These are phyloP conservation scores for Zasmidium angulare DNA, from an alignment of 2,329 filamentous ascomycete species.

Conservation along the genomic window DNA sequence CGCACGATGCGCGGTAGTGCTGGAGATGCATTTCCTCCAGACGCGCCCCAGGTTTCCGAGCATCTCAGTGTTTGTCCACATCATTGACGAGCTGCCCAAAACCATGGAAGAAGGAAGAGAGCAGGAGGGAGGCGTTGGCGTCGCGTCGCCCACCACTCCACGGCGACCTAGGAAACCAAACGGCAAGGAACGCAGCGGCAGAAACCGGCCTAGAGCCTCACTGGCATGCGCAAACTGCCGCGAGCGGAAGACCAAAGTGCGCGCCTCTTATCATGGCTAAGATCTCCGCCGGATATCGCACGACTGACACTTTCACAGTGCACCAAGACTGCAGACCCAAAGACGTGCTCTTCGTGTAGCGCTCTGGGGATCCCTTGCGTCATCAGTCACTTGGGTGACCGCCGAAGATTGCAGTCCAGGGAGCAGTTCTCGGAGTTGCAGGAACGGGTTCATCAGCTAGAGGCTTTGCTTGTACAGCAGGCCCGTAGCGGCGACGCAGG, in stretches of 20 bases:
- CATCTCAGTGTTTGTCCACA: too few relatives aligned
- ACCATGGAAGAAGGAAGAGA: too few relatives aligned
- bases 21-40: too few relatives aligned
- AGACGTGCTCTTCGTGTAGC: background rate
- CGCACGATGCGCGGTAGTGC: too few relatives aligned
- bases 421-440: background rate
- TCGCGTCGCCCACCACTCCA: background rate
- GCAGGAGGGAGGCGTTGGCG: too few relatives aligned
- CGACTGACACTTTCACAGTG: background rate
- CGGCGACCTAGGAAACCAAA: background rate
- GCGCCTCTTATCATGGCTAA: background rate
- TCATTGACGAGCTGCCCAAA: too few relatives aligned
- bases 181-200: background rate
- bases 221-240: background rate
- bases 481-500: background rate
- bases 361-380: background rate
- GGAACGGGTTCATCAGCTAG: background rate
- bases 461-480: background rate
- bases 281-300: background rate
- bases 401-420: background rate
- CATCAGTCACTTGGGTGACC: background rate
- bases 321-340: background rate
- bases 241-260: background rate
- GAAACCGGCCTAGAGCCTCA: background rate
- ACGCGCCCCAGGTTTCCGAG: too few relatives aligned